Base-by-base conservation (phyloP, 2,329 filamentous ascomycete species). In the Lachnellula hyalina region DNA sequence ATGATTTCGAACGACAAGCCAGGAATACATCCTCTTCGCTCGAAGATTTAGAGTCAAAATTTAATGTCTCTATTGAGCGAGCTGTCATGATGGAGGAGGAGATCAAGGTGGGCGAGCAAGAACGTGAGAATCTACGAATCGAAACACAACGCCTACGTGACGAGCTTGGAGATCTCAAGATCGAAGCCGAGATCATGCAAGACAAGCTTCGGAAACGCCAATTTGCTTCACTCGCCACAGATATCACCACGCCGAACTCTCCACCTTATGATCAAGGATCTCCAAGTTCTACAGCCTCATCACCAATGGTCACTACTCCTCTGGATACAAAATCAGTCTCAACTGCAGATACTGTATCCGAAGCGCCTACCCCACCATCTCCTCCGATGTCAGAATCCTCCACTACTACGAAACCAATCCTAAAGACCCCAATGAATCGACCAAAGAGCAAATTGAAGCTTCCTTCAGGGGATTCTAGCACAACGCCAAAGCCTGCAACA, bases 21-120 rank as follows among this genome's bases (percentile, higher is more conserved):
- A 86, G 94, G 65, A 94, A 96, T 72, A 96, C 93, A 28, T 92
- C 90, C 36, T 96, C 92, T 45, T 96, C 93, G 49, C 82, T 97
- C 59, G 94, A 99, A 74, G 94, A 99, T 69, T 79, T 99, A 72
- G 94, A 99, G 74, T 93, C 89, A 59, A 99, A 97, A 73, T 96
- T 94, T 73, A 97, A 96, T 70, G 83, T 95, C 54, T 84, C 92
- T 4, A 95, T 99, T 64, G 94, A 99, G 74, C 81, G 93, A 52
- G 85, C 82, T 9, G 94, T 99, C 25, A 84, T 99, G 80, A 82
- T 96, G 74, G 94, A 99, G 70, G 92, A 96, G 71, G 94, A 97
- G 71, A 88, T 97, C 67, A 93, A 87, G 73, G 81, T 84, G 45
- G 90, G 90, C 47, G 94, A 99, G 68, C 89, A 95, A 73, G 94